Base-by-base conservation (phyloP, 1,284 basidiomycete genomes). In the Apiotrichum domesticum region DNA sequence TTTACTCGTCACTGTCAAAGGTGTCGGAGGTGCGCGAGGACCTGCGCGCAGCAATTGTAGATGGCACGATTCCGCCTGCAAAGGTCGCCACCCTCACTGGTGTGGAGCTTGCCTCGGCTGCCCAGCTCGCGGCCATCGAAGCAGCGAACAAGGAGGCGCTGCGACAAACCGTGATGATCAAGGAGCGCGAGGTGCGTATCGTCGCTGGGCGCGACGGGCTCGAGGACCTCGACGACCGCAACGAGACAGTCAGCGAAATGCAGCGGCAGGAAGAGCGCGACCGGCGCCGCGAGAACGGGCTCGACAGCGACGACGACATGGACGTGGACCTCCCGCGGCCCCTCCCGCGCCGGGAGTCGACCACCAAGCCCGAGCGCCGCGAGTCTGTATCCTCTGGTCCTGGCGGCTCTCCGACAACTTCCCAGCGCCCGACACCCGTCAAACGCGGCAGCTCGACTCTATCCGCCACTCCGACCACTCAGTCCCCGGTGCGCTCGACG, bases 181-280 rank as follows among this genome's bases (percentile, higher is more conserved):
- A 67, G 49, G 64, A 65, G 10, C 61, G 64, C 5, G 49, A 56
- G 8, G 63, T 72, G 34, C 59, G 69, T 3, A 40, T 71, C 2
- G 21, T 49, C 2, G 47, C 47, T 5, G 72, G 70, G 10, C 57
- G 71, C 44, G 73, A 75, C 57, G 73, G 73, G 2, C 64, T 72
- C 35, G 73, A 74, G 54, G 58, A 61, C 32, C 62, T 63, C 13
- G 69, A 66, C 34, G 66, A 68, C 47, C 43, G 10, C 45, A 55
- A 42, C 45, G 63, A 39, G 61, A 65, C 35, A 43, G 35, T 46
- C 41, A 46, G 50, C 3, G 48, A 51, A 54, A 37, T 49, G n/a
- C 39, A 42, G 34, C 41, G 51, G 45, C 41, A 43, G 11, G 49
- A 54, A 45, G 61, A 63, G 55, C 55, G 58, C 55, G 51, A 45